phyloP scores from a whole-genome alignment of 1,284 basidiomycete species.

The Ustilago curta region DNA sequence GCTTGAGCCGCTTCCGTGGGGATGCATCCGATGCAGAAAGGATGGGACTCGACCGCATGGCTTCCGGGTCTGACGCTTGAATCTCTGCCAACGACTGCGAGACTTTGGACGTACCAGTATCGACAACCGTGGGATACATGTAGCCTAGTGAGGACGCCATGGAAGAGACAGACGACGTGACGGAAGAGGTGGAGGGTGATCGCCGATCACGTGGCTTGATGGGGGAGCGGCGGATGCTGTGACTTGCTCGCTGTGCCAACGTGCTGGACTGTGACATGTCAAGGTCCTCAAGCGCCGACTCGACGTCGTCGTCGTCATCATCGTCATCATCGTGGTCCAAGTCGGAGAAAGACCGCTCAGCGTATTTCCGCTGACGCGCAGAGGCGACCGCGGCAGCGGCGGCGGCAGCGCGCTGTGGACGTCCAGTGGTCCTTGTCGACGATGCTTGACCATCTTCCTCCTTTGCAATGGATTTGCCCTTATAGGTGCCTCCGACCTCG shows the following conservation, averaged over 20 bases:
- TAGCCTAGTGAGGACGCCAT: constrained; percentile 37
- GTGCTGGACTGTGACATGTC: not conserved
- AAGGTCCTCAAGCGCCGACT: constrained; percentile 19
- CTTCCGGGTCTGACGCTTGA: constrained; percentile 27
- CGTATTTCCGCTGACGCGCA: constrained; percentile 23
- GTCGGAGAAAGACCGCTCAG: constrained; percentile 36
- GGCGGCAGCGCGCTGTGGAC: constrained; percentile 34
- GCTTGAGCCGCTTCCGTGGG: constrained; percentile 25
- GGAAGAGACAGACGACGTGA: constrained; percentile 12
- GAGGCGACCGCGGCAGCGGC: constrained; percentile 28
- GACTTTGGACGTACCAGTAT: constrained; percentile 39
- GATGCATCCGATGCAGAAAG: not conserved
- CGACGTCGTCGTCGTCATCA: constrained; percentile 19
- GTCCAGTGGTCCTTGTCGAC: constrained; percentile 6
- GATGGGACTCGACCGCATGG: constrained; percentile 12
- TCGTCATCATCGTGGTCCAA: constrained; percentile 36
- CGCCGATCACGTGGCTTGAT: constrained; percentile 21
- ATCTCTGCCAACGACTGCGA: constrained; percentile 34
- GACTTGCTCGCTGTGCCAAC: constrained; percentile 7
- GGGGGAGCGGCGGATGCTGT: constrained; percentile 10
- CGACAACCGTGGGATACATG: constrained; percentile 32
- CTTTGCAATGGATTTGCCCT: constrained; percentile 12
- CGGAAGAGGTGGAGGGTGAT: constrained; percentile 22
- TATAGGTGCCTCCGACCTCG: constrained; percentile 24
- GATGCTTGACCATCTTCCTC: not conserved